Base-by-base conservation (phyloP, 305 asterid genomes). In the Euphrasia arctica region DNA sequence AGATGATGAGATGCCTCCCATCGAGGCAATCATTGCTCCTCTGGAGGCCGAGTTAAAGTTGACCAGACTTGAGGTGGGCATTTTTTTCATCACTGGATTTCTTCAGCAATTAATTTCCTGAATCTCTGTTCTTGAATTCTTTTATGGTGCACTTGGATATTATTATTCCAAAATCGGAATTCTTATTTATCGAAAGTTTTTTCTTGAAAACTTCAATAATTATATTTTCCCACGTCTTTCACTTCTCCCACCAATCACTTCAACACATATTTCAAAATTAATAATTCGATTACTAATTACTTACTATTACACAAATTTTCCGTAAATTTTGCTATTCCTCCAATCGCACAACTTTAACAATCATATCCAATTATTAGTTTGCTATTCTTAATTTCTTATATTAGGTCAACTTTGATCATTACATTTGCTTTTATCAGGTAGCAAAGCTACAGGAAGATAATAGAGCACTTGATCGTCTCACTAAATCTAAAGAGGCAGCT, bases 401-500 rank as follows among this genome's bases (percentile, higher is more conserved):
- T 39, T 39, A 39, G 9, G 45, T 39, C 45, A 8, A 34, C 43
- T 36, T 36, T 36, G 9, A 39, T 9, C 12, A 39, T 39, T 39
- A 9, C 45, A 39, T 39, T 39, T 66, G 65, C 54, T 27, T 67
- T 75, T 70, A 48, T 54, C 73, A 92, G 98, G 83, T 85, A 41
- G 85, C 91, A 70, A 92, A 90, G 82, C 80, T 87, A 66, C 97
- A 85, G 78, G 98, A 87, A 43, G 91, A 85, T 79, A 92, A 87
- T 80, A 87, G 81, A 77, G 95, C 97, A 57, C 90, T 92, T 62
- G 93, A 85, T 66, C 82, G 98, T 52, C 92, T 91, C 59, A 89
- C 92, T 22, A 91, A 89, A 82, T 89, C 97, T 70, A 92, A 92
- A 80, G 98, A 92, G 79, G 89, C 93, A 62, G 97, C 96, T 66